These are phyloP conservation scores for Hortaea sp. DNA, from an alignment of 2,329 filamentous ascomycete species.

Conservation along the genomic window DNA sequence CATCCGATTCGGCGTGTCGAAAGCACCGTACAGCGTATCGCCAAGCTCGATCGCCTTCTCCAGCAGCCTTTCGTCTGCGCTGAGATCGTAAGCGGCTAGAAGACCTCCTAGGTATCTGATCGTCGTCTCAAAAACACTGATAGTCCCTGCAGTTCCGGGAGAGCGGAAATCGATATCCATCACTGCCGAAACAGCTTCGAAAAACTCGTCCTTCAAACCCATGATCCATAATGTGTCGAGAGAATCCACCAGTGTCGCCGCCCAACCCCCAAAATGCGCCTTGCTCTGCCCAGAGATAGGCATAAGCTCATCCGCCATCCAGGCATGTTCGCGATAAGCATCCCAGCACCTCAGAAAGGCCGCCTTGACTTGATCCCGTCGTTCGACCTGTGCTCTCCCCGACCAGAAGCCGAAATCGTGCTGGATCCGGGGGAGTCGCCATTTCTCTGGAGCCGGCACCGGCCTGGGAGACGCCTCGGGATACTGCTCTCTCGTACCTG, in stretches of 20 bases:
- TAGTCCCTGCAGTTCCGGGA: conserved; percentile 26
- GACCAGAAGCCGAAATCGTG: conserved; percentile 29
- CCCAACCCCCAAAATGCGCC: conserved; percentile 38
- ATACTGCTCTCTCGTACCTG: not conserved
- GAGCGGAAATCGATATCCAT: conserved; percentile 33
- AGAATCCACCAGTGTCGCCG: conserved; percentile 35
- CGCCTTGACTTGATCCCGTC: conserved; percentile 29
- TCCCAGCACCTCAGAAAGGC: conserved; percentile 36
- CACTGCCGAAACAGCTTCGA: conserved; percentile 30
- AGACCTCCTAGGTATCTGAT: conserved; percentile 33
- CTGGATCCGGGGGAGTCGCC: conserved; percentile 40
- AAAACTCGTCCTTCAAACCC: conserved; percentile 37
- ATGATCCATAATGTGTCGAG: conserved; percentile 40
- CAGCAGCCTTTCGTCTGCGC: conserved; percentile 20
- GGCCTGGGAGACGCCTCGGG: not conserved
- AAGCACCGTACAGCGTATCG: conserved; percentile 37
- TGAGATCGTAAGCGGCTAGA: conserved; percentile 20
- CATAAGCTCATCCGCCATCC: conserved; percentile 39
- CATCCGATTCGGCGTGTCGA: conserved; percentile 37
- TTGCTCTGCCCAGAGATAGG: conserved; percentile 32
- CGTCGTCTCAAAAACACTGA: conserved; percentile 42
- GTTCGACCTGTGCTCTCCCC: conserved; percentile 20
- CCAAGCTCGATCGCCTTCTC: conserved; percentile 28
- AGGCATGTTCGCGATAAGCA: conserved; percentile 34
- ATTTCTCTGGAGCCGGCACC: not conserved